Base-by-base conservation (phyloP, 352 stramenopile genomes). In the Phytopythium mirpurense region DNA sequence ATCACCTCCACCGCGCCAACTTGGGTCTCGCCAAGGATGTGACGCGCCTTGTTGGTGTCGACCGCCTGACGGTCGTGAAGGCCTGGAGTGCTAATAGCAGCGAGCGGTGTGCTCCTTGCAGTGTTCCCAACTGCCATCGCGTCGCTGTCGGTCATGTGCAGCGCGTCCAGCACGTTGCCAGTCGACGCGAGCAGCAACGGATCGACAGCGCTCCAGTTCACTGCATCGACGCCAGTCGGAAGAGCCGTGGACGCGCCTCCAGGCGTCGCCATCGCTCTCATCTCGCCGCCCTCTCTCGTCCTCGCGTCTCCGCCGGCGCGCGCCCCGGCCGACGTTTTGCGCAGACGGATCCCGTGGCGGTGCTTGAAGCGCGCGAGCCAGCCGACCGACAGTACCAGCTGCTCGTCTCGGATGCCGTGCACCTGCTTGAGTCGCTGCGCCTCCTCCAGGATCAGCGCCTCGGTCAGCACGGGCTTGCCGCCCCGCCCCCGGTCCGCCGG, bases 351-450 rank as follows among this genome's bases (percentile, higher is more conserved):
- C 29, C 74, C 76, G 46, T 90, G 74, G 21, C 78, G 76, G 44
- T 87, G 66, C 56, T 90, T 90, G 55, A 90, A 88, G 2, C 79
- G 62, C 19, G 74, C 72, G 15, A 90, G 63, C 79, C 79, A 90
- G 2, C 79, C 79, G 8, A 90, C 79, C 3, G 79, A 90, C 2
- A 90, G 70, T 51, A 88, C 70, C 2, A 90, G 65, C 57, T 84
- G 74, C 37, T 84, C 68, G 51, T 88, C 72, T 11, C 72, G 72
- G 42, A 90, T 77, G 23, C 63, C 59, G 42, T 90, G 79, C 31
- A 79, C 66, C 44, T 84, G 65, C 59, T 88, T 90, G 3, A 90
- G 60, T 11, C 77, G 64, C 47, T 88, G 79, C 12, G 79, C 79
- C 62, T 90, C 79, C 67, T 88, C 76, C 16, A 90, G 54, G 38